These are phyloP conservation scores for Pleurotus eryngii DNA, from an alignment of 768 basidiomycete species.

Conservation along the genomic window DNA sequence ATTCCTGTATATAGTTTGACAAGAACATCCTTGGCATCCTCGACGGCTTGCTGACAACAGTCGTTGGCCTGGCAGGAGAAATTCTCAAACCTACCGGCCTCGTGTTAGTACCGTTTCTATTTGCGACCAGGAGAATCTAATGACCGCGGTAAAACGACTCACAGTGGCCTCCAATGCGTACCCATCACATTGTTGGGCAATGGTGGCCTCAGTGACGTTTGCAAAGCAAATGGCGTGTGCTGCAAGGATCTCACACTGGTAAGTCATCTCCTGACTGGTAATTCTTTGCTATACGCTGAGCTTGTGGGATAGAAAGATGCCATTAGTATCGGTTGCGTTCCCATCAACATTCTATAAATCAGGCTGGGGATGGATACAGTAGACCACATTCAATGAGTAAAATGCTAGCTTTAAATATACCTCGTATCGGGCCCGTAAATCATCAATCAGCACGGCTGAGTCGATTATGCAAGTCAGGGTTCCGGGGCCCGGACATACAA, in stretches of 20 bases:
- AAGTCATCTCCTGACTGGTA: background rate
- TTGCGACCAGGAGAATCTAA: background rate
- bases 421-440: too few relatives aligned
- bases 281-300: background rate
- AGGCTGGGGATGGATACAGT: too few relatives aligned
- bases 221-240: background rate
- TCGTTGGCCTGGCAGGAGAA: background rate
- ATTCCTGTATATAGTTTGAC: background rate
- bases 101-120: background rate
- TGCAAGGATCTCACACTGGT: background rate
- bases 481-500: too few relatives aligned
- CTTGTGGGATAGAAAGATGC: background rate
- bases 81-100: background rate
- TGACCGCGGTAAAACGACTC: background rate
- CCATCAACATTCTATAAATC: background rate
- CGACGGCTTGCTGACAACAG: background rate
- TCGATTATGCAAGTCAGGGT: too few relatives aligned
- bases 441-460: too few relatives aligned
- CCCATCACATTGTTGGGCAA: background rate
- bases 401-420: too few relatives aligned
- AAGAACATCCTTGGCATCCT: background rate
- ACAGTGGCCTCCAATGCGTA: background rate
- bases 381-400: too few relatives aligned
- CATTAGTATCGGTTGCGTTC: background rate
- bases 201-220: background rate